Evolutionary conservation across 441 rosid species (phyloP).

Genomic region (Flueggea neowawraea): DNA sequence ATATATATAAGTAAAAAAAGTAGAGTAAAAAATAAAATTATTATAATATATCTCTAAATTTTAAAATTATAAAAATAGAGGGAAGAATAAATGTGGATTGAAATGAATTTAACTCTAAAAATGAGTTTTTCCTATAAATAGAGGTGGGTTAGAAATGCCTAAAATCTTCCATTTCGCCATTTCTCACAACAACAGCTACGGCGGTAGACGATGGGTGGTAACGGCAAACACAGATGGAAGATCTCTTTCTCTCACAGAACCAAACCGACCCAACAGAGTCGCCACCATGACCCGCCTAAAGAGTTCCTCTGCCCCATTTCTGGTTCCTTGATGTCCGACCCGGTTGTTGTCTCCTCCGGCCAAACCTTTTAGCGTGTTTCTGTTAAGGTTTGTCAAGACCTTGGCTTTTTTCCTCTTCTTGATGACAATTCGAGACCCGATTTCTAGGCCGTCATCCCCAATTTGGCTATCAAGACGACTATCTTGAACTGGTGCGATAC

Average conservation of each 20-base stretch:
- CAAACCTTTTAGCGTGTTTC: slow-evolving; percentile 81
- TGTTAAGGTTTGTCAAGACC: slow-evolving; percentile 54
- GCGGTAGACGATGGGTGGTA: slow-evolving; percentile 49
- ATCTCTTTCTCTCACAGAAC: slow-evolving; percentile 45
- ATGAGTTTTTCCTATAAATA: too few relatives aligned
- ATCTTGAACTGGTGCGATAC: slow-evolving; percentile 65
- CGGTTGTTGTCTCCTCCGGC: slow-evolving; percentile 86
- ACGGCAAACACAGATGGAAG: slow-evolving; percentile 69
- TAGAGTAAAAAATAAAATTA: too few relatives aligned
- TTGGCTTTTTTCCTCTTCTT: slow-evolving; percentile 42
- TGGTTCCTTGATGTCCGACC: slow-evolving; percentile 77
- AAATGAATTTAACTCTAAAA: too few relatives aligned
- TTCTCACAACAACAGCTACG: too few relatives aligned
- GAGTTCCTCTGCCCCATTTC: slow-evolving; percentile 84
- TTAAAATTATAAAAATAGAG: too few relatives aligned
- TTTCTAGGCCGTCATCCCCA: slow-evolving; percentile 72
- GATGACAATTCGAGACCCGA: slow-evolving; percentile 35
- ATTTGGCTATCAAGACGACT: slow-evolving; percentile 67
- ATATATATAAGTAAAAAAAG: too few relatives aligned
- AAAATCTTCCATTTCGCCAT: too few relatives aligned
- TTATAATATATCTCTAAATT: too few relatives aligned
- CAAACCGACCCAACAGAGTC: slow-evolving; percentile 16
- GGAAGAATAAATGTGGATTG: too few relatives aligned
- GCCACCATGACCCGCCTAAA: slow-evolving; percentile 24
- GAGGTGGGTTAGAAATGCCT: too few relatives aligned